Evolutionary conservation across 78 protist genomes (phyloP), one percentile per base, ranked within the genome.

Genomic region (Dictyostelium capitatum): DNA sequence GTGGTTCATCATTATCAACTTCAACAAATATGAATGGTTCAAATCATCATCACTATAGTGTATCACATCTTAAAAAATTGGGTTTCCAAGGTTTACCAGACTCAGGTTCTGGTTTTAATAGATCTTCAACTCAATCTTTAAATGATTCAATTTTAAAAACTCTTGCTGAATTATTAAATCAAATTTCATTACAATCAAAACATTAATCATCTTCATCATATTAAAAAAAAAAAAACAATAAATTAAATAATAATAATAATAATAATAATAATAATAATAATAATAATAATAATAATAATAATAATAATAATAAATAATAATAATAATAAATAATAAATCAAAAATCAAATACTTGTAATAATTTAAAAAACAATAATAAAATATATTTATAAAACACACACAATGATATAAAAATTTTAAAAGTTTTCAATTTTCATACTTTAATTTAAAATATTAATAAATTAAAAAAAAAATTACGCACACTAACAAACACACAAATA

Each of bases 41-140:
- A 3, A 67, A 25, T 17, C 47, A 25, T 6, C 43, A 67, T 0
- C 43, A 28, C 48, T 73, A 64, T 65, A 20, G 73, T 12, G 9
- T 82, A 8, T 6, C 83, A 25, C 91, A 83, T 25, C 56, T 85
- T 5, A 85, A 85, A 77, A 74, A 73, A 41, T 20, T 85, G 20
- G 75, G 92, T 30, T 85, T 85, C 83, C 92, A 85, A 59, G 92
- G 92, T 47, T 20, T 85, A 17, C 83, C 92, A 14, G 92, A 85
- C 41, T 85, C 83, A 74, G 92, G 92, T 30, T 54, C 92, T 25
- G 92, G 92, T 20, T 85, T 85, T 32, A 57, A 62, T 85, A 73
- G 92, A 57, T 75, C 25, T 11, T 59, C 74, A 14, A 59, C 78
- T 20, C 78, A 54, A 25, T 28, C 70, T 14, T 41, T 85, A 10